Evolutionary conservation across 257 asterid genomes (phyloP), one percentile per base, ranked within the genome.

Genomic region (Phtheirospermum japonicum): DNA sequence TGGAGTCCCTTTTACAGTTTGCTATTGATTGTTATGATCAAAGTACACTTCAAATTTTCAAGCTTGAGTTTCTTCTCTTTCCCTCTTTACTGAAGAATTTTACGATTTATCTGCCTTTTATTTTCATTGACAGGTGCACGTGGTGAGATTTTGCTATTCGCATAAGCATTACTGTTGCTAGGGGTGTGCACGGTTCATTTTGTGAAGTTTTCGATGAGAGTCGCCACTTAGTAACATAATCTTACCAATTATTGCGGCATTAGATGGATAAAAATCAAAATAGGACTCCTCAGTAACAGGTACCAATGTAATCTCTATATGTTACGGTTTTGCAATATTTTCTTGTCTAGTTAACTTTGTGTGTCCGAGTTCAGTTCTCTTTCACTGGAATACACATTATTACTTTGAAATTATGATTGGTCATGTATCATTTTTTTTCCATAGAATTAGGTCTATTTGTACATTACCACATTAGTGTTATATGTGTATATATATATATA

Each of bases 11-110:
- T 69, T 77, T 85, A 28, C 81, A 82, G 64, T 65, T 90, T 76
- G 92, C 85, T 4, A 36, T 40, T 48, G 85, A 90, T 57, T 80
- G 92, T 48, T 76, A 57, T 10, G 85, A 83, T 12, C 85, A 73
- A 83, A 67, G 96, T 87, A 82, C 32, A 4, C 40, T 12, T 42
- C 4, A 17, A 13, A 42, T 42, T 42, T 42, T n/a, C 49, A 11
- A 11, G 12, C 5, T 17, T 4, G 5, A 42, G 49, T 42, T 42
- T n/a, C 49, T 42, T 42, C 18, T 42, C 32, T 2, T 36, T 10
- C 19, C 14, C 51, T 45, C n/a, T 13, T 42, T 42, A 12, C 49
- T 42, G 5, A 4, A 42, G 18, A 23, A 23, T 12, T 0, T 4
- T n/a, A 12, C 11, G n/a, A 17, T 42, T 42, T 6, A 42, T 13